Conservation (phyloP, 306 rosid species). For the Begonia peltatifolia region DNA sequence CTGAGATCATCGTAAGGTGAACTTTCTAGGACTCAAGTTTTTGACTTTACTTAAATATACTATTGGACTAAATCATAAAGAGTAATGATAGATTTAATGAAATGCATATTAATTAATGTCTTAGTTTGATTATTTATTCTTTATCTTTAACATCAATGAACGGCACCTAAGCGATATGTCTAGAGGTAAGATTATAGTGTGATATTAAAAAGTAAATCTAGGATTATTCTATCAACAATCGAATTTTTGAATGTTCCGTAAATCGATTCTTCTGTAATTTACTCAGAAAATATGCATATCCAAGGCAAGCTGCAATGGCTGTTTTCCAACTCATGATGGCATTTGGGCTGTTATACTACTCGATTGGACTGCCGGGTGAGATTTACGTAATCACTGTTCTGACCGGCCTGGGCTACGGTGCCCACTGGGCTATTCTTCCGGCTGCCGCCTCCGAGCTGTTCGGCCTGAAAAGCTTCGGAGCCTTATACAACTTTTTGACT, state of each 20-base stretch:
- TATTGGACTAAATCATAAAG: no score
- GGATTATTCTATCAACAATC: no score
- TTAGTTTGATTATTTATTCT: no score
- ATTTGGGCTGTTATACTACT: slow-evolving; percentile 56
- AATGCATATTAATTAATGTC: no score
- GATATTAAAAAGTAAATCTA: no score
- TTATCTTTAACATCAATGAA: no score
- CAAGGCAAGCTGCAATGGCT: slow-evolving; percentile 72
- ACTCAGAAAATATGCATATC: slow-evolving; percentile 63
- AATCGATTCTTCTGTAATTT: slow-evolving; percentile 8
- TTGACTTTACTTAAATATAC: no score
- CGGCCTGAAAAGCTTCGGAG: slow-evolving; percentile 64
- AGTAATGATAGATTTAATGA: background rate
- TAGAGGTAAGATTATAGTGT: no score
- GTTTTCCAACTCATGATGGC: slow-evolving; percentile 71
- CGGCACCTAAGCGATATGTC: no score
- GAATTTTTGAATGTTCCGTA: background rate
- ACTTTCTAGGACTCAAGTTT: background rate
- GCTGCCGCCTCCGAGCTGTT: slow-evolving; percentile 94
- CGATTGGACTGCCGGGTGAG: slow-evolving; percentile 82
- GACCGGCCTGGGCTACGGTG: slow-evolving; percentile 82
- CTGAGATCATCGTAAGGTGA: slow-evolving; percentile 80
- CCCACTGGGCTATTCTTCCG: slow-evolving; percentile 90
- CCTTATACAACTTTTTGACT: slow-evolving; percentile 48
- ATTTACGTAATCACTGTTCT: slow-evolving; percentile 66